These are phyloP conservation scores for Mrakia hoshinonis DNA, from an alignment of 768 basidiomycete species.

Conservation along the genomic window DNA sequence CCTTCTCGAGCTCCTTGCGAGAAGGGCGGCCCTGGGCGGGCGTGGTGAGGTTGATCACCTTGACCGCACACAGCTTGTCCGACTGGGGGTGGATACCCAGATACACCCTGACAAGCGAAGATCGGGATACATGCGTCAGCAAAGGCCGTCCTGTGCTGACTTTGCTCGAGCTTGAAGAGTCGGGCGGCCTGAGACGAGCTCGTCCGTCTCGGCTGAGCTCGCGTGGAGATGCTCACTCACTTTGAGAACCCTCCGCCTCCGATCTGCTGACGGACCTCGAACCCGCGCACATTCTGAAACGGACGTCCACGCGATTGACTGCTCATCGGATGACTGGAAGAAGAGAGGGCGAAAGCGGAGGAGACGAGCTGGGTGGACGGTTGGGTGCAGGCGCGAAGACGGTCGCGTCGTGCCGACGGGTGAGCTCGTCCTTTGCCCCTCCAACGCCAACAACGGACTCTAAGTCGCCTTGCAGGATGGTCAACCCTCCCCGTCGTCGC, in stretches of 20 bases:
- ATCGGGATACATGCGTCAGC: background rate
- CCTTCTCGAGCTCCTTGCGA: slow-evolving; percentile 75
- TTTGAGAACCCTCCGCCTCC: slow-evolving; percentile 82
- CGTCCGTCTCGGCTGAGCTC: background rate
- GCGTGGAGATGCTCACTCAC: slow-evolving; percentile 48
- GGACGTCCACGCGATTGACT: background rate
- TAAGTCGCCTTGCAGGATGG: background rate
- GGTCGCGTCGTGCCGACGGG: too few relatives aligned
- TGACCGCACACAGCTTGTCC: slow-evolving; percentile 74
- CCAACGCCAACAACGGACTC: too few relatives aligned
- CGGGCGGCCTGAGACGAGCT: background rate
- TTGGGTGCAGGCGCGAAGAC: too few relatives aligned
- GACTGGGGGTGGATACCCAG: slow-evolving; percentile 63
- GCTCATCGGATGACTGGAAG: background rate
- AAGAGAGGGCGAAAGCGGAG: background rate
- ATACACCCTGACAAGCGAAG: slow-evolving; percentile 56
- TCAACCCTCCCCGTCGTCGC: slow-evolving; percentile 11
- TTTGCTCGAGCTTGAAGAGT: background rate
- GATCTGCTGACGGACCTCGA: slow-evolving; percentile 37
- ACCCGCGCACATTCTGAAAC: slow-evolving; percentile 20
- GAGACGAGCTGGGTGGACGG: too few relatives aligned
- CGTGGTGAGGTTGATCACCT: slow-evolving; percentile 54
- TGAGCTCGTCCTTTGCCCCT: too few relatives aligned
- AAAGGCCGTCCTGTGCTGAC: too few relatives aligned
- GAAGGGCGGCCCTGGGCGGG: slow-evolving; percentile 30